A percentile compares a stretch with the other conserved stretches of the same genome.
These are phyloP conservation scores for Sanghuangporus weigelae DNA, from an alignment of 1,284 basidiomycete species.

Conservation along the genomic window DNA sequence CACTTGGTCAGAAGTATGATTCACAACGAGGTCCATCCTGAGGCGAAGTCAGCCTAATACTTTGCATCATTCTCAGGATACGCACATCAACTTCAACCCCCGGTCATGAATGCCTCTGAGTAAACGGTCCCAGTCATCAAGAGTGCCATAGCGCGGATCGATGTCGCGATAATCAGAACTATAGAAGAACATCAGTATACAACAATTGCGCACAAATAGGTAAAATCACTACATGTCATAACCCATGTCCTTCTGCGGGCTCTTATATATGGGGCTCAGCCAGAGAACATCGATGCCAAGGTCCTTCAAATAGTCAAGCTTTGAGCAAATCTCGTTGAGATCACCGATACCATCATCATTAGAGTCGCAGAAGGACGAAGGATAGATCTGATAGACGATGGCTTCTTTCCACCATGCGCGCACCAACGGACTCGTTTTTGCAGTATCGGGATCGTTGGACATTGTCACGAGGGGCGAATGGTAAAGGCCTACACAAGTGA, in stretches of 20 bases:
- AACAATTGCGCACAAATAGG: conserved; percentile 16
- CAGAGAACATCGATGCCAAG: conserved; percentile 72
- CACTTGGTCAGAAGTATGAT: conserved; percentile 72
- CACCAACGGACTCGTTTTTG: not conserved
- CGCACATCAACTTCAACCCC: conserved; percentile 67
- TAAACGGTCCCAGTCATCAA: conserved; percentile 69
- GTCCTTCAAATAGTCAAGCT: conserved; percentile 66
- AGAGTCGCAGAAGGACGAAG: conserved; percentile 66
- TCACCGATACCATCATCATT: conserved; percentile 77
- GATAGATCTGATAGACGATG: conserved; percentile 72
- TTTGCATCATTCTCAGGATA: conserved; percentile 9
- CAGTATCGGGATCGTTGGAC: not conserved
- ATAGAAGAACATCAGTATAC: not conserved
- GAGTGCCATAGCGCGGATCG: conserved; percentile 67
- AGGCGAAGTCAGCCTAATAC: conserved; percentile 10
- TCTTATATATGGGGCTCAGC: conserved; percentile 72
- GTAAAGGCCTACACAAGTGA: not conserved
- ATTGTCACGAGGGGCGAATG: not conserved
- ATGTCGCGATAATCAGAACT: conserved; percentile 70
- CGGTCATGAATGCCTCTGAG: conserved; percentile 53
- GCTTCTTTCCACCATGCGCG: conserved; percentile 63
- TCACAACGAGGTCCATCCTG: conserved; percentile 78
- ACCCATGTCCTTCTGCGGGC: conserved; percentile 69
- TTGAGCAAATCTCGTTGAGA: conserved; percentile 59
- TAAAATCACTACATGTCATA: conserved; percentile 52